Percentiles rank a stretch among this genome's conserved stretches.
phyloP scores from a whole-genome alignment of 2,329 filamentous ascomycete species.

The Alternaria novae-zelandiae region DNA sequence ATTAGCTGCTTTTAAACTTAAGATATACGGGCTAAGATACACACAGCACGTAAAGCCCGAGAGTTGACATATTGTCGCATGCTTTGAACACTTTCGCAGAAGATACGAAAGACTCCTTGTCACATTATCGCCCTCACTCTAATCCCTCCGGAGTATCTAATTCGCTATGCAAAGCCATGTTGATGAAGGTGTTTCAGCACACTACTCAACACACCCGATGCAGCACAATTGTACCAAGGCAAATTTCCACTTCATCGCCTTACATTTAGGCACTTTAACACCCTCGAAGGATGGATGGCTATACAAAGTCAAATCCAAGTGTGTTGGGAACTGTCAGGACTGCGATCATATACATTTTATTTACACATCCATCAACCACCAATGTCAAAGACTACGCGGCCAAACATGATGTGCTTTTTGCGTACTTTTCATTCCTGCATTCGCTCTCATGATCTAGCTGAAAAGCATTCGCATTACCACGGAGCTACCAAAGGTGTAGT shows the following conservation, averaged over 20 bases:
- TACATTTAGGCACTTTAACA: neutral
- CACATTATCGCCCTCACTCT: neutral
- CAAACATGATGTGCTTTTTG: neutral
- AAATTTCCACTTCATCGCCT: neutral
- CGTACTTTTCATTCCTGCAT: slow-evolving; percentile 3
- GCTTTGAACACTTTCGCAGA: neutral
- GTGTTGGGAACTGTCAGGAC: neutral
- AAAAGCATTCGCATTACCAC: slow-evolving; percentile 5
- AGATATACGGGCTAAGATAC: neutral
- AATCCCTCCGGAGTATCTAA: neutral
- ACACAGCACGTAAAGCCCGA: neutral
- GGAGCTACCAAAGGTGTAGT: slow-evolving; percentile 3
- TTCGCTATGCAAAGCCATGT: neutral
- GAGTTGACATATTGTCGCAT: neutral
- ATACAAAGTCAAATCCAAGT: neutral
- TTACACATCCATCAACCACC: neutral
- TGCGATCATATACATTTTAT: neutral
- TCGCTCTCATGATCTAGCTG: slow-evolving; percentile 4
- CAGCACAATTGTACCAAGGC: neutral
- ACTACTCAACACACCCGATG: neutral
- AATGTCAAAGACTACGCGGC: neutral
- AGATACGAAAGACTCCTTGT: neutral
- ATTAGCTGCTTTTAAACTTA: neutral
- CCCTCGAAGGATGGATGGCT: neutral
- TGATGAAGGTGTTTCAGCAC: neutral